Conservation (phyloP, 768 basidiomycete genomes). For the Suillus ampliporus region DNA sequence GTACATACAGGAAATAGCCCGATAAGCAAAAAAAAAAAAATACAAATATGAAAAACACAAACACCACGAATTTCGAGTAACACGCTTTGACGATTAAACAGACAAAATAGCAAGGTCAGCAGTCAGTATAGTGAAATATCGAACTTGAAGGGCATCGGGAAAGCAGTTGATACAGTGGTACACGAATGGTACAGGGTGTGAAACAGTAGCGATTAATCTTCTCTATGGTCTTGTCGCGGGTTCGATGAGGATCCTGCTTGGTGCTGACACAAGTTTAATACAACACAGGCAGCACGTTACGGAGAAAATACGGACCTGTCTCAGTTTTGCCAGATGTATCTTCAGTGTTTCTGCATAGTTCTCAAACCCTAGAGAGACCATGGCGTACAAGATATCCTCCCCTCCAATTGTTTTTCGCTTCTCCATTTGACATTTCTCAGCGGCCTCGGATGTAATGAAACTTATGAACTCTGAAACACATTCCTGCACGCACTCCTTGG, state of each 20-base stretch:
- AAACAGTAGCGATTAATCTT: constrained; percentile 18
- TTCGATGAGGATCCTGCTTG: constrained; percentile 35
- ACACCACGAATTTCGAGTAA: background rate
- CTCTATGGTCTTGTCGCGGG: constrained; percentile 28
- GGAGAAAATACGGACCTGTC: constrained; percentile 59
- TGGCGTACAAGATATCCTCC: constrained; percentile 96
- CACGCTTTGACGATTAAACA: background rate
- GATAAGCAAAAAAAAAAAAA: no score
- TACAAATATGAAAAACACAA: background rate
- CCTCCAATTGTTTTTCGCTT: constrained; percentile 98
- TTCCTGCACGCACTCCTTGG: constrained; percentile 98
- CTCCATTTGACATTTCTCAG: constrained; percentile 92
- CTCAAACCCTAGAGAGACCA: constrained; percentile 91
- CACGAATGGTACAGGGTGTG: background rate
- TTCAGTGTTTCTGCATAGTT: constrained; percentile 92
- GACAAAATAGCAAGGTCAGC: background rate
- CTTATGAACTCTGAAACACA: constrained; percentile 98
- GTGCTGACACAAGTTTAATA: constrained; percentile 20
- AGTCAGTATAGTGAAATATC: no score
- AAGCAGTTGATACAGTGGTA: background rate
- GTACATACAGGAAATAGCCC: background rate
- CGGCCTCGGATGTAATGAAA: constrained; percentile 97
- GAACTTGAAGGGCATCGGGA: no score
- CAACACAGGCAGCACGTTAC: background rate
- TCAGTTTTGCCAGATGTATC: constrained; percentile 89